Conservation (phyloP, 768 basidiomycete genomes). For the Suillus occidentalis region DNA sequence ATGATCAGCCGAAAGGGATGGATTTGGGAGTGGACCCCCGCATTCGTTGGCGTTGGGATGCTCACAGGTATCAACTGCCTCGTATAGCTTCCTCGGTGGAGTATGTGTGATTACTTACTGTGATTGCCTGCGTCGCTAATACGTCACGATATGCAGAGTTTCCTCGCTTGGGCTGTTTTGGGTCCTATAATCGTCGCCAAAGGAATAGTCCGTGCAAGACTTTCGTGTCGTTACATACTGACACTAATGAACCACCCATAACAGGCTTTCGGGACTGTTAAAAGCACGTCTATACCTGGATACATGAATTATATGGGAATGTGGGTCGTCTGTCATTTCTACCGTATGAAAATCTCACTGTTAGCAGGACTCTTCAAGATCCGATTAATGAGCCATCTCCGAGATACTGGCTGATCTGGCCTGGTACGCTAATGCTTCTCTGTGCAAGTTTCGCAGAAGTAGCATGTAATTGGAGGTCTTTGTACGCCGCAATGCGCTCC, state of each 20-base stretch:
- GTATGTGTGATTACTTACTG: slow-evolving; percentile 31
- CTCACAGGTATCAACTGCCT: slow-evolving; percentile 53
- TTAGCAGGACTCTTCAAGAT: slow-evolving; percentile 38
- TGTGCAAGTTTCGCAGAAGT: slow-evolving; percentile 37
- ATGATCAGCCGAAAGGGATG: slow-evolving; percentile 9
- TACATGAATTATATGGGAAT: slow-evolving; percentile 14
- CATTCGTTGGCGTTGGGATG: slow-evolving; percentile 59
- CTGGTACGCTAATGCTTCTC: slow-evolving; percentile 43
- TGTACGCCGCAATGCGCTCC: slow-evolving; percentile 5
- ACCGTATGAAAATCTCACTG: neutral
- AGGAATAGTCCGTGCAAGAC: slow-evolving; percentile 29
- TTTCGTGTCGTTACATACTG: neutral
- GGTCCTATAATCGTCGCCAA: slow-evolving; percentile 54
- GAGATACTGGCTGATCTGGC: slow-evolving; percentile 50
- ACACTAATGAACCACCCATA: neutral
- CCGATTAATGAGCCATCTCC: slow-evolving; percentile 46
- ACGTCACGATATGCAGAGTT: slow-evolving; percentile 33
- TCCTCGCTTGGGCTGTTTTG: slow-evolving; percentile 63
- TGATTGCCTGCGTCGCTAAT: neutral
- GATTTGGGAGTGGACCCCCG: slow-evolving; percentile 38
- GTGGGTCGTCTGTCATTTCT: neutral
- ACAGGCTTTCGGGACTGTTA: slow-evolving; percentile 7
- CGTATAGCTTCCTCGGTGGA: slow-evolving; percentile 47
- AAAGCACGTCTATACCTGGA: slow-evolving; percentile 6
- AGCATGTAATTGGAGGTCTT: slow-evolving; percentile 12